Percentiles rank a stretch among this genome's conserved stretches.
Evolutionary conservation across 345 rosid genomes (phyloP).

Genomic region (Pelargonium nanum): DNA sequence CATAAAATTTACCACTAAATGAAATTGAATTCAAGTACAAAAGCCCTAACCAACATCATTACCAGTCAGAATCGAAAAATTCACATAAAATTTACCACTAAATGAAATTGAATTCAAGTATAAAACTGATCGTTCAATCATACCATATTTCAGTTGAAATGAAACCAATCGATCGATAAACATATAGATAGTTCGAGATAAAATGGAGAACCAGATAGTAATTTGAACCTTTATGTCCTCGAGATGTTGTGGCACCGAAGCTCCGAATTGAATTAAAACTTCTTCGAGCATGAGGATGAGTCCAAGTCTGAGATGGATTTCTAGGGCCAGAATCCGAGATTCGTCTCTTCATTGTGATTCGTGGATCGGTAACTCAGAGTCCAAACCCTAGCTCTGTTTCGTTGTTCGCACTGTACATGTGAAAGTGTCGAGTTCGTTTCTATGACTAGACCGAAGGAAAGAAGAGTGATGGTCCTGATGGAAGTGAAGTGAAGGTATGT

Average conservation of each 20-base stretch:
- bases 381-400: neutral
- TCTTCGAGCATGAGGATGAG: neutral
- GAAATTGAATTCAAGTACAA: neutral
- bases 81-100: neutral
- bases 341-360: neutral
- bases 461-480: too few relatives aligned
- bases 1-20: neutral
- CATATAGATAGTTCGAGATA: neutral
- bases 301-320: neutral
- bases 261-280: slow-evolving; percentile 2
- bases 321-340: neutral
- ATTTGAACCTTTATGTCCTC: neutral
- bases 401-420: too few relatives aligned
- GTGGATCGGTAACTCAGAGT: neutral
- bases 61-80: neutral
- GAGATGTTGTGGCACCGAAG: neutral
- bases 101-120: neutral
- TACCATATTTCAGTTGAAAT: neutral
- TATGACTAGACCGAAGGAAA: too few relatives aligned
- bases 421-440: too few relatives aligned
- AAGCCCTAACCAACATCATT: neutral
- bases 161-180: neutral
- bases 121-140: neutral
- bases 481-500: too few relatives aligned
- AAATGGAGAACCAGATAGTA: neutral